These are phyloP conservation scores for Colletotrichum cuscutae DNA, from an alignment of 2,329 filamentous ascomycete genomes.

Conservation along the genomic window DNA sequence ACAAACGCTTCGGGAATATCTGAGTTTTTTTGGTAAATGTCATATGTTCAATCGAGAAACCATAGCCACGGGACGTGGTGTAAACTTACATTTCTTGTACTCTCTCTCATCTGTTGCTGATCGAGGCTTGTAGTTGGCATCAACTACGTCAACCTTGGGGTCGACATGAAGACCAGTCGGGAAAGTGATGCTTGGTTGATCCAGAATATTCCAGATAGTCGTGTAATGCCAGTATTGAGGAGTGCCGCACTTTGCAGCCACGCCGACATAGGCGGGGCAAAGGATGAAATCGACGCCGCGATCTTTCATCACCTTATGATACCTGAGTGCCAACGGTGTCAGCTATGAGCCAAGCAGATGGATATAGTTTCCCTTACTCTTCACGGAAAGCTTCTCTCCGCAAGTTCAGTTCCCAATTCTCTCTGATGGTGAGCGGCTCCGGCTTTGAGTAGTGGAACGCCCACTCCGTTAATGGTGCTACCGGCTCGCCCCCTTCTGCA, in stretches of 20 bases:
- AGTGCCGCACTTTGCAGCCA: constrained; percentile 35
- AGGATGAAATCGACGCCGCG: constrained; percentile 42
- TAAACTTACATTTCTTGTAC: constrained; percentile 27
- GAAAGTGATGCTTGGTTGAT: constrained; percentile 41
- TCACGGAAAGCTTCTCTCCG: constrained; percentile 34
- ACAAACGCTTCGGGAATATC: not conserved
- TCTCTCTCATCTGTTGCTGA: constrained; percentile 14
- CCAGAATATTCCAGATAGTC: constrained; percentile 45
- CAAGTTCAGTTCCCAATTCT: constrained; percentile 39
- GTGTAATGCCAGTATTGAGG: constrained; percentile 43
- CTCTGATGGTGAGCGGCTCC: constrained; percentile 27
- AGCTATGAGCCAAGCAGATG: constrained; percentile 46
- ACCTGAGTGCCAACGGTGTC: not conserved
- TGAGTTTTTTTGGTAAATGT: no score
- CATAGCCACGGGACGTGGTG: no score
- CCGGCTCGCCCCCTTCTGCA: constrained; percentile 40
- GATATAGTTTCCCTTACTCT: constrained; percentile 48
- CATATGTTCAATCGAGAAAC: no score
- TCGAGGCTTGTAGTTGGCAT: constrained; percentile 5
- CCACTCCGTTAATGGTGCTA: constrained; percentile 41
- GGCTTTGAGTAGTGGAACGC: constrained; percentile 35
- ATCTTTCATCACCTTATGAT: constrained; percentile 36
- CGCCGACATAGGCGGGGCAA: constrained; percentile 40
- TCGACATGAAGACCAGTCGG: constrained; percentile 38
- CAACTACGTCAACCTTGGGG: not conserved